A percentile compares a stretch with the other conserved stretches of the same genome.
phyloP scores from a whole-genome alignment of 1,284 basidiomycete genomes.

The Ceratobasidium sp. region DNA sequence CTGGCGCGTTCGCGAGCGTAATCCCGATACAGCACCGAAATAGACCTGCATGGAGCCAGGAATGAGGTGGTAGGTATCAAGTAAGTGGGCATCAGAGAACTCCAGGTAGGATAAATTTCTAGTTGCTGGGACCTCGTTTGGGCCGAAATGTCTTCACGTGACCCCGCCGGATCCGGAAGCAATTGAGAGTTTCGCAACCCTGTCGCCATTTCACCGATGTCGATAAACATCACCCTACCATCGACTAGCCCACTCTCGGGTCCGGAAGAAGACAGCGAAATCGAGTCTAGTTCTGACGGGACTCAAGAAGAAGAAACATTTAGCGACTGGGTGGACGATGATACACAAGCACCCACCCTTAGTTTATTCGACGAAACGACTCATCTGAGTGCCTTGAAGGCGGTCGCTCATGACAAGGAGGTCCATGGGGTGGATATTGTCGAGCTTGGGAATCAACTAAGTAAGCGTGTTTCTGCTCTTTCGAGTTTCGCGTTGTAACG shows the following conservation, averaged over 20 bases:
- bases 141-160: constrained; percentile 11
- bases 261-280: constrained; percentile 31
- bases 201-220: constrained; percentile 28
- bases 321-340: constrained; percentile 84
- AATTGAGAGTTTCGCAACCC: constrained; percentile 17
- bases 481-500: constrained; percentile 52
- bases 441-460: constrained; percentile 62
- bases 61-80: no score
- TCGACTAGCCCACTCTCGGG: constrained; percentile 37
- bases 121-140: no score
- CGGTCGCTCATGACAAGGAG: constrained; percentile 73
- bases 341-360: constrained; percentile 66
- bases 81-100: no score
- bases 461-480: constrained; percentile 60
- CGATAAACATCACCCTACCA: constrained; percentile 36
- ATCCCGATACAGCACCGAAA: no score
- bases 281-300: constrained; percentile 21
- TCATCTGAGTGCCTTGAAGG: constrained; percentile 71
- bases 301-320: constrained; percentile 68
- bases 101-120: no score
- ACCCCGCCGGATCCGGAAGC: constrained; percentile 37
- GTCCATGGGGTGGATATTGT: constrained; percentile 75
- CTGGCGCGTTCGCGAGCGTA: no score
- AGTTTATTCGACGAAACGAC: constrained; percentile 84
- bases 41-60: no score